These are phyloP conservation scores for Venustampulla echinocandica DNA, from an alignment of 495 filamentous ascomycete genomes.

Conservation along the genomic window DNA sequence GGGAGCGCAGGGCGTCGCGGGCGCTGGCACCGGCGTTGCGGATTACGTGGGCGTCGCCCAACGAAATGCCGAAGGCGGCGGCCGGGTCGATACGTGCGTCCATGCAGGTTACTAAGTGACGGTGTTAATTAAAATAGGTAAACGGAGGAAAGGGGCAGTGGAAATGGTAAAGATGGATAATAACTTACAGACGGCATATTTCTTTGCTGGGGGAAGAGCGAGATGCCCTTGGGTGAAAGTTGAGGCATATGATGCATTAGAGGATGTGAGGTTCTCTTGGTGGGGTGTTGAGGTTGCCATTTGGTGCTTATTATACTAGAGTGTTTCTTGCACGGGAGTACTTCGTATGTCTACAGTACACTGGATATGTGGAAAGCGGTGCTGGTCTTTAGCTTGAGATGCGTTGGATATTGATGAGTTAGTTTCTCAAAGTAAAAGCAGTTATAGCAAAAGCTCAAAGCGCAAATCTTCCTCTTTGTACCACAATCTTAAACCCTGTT, in stretches of 20 bases:
- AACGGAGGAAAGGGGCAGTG: too few relatives aligned
- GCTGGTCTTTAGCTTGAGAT: too few relatives aligned
- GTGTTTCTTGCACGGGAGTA: too few relatives aligned
- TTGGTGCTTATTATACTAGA: neutral
- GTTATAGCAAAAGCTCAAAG: too few relatives aligned
- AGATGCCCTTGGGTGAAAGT: conserved; percentile 57
- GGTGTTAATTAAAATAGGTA: neutral
- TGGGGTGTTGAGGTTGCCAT: conserved; percentile 24
- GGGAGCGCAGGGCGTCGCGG: conserved; percentile 59
- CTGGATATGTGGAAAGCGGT: too few relatives aligned
- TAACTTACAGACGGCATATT: conserved; percentile 46
- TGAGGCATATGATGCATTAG: conserved; percentile 53
- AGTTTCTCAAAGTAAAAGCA: too few relatives aligned
- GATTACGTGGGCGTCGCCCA: conserved; percentile 46
- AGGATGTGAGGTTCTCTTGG: conserved; percentile 45
- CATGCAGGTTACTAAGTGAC: conserved; percentile 65
- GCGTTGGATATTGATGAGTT: too few relatives aligned
- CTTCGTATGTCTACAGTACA: too few relatives aligned
- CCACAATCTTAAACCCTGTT: too few relatives aligned
- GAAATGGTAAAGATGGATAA: neutral
- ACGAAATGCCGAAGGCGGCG: conserved; percentile 60
- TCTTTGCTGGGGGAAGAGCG: conserved; percentile 63
- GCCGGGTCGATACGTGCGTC: conserved; percentile 72
- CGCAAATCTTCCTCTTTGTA: too few relatives aligned
- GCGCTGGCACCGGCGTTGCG: conserved; percentile 67